Base-by-base conservation (phyloP, 495 filamentous ascomycete species). In the Talaromyces thailandensis region DNA sequence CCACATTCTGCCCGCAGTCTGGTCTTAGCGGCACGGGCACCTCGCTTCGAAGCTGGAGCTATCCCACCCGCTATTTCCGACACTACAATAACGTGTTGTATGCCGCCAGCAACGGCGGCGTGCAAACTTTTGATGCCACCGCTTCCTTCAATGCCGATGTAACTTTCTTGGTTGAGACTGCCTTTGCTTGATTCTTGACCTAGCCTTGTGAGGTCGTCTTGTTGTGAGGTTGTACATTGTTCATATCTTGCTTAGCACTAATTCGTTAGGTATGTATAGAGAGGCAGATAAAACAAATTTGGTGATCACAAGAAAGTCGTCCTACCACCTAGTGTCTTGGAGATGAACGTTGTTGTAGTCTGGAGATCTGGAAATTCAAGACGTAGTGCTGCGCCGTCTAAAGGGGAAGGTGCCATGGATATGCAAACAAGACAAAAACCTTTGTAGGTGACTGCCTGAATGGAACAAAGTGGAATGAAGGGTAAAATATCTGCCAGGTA, bases 1-100 rank as follows among this genome's bases (percentile, higher is more conserved):
- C 82, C 28, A 85, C 82, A 0, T 85, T 83, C 72, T 85, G 82
- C 64, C 67, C 80, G 0, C 69, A 75, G 68, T 59, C 69, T 43
- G 78, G 75, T 16, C 68, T 84, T 23, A 81, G 71, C 62, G 78
- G 77, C 45, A 65, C 75, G 61, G 81, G 77, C 11, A 76, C 56
- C 66, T 74, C 80, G 14, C 67, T 85, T 56, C 77, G 80, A 25
- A 73, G 80, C 11, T 85, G 81, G 81, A 79, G 71, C 66, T 83
- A 83, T 66, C 81, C 82, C 11, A 83, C 82, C 9, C 77, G 81
- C 56, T 83, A 70, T 61, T 75, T 82, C 70, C 76, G 82, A 48
- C 82, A 85, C 63, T 83, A 77, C 66, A 58, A 64, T 24, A 75
- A 81, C 32, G 66, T 74, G 6, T 69, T 67, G 1, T 83, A 84